Percentiles rank a stretch among this genome's conserved stretches.
Evolutionary conservation across 2,329 filamentous ascomycete genomes (phyloP).

Genomic region (Nothophaeocryptopus gaeumannii): DNA sequence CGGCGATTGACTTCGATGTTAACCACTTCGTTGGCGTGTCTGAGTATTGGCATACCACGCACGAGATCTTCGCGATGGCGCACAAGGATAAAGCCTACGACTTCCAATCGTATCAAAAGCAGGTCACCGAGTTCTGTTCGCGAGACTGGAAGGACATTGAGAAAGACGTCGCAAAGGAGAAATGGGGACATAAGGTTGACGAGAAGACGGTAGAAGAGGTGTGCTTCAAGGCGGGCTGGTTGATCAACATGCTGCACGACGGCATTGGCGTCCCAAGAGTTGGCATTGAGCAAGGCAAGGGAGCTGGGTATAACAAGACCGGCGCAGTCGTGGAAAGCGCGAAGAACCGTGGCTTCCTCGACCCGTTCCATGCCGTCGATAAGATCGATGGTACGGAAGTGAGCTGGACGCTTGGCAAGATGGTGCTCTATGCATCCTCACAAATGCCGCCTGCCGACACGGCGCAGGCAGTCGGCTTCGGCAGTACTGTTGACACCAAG

Average conservation of each 20-base stretch:
- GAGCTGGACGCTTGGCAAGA: slow-evolving; percentile 95
- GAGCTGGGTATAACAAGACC: slow-evolving; percentile 64
- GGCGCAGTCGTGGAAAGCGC: slow-evolving; percentile 66
- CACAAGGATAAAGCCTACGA: slow-evolving; percentile 81
- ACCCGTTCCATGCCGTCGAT: slow-evolving; percentile 88
- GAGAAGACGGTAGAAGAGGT: slow-evolving; percentile 75
- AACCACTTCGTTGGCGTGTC: slow-evolving; percentile 98
- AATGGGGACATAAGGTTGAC: slow-evolving; percentile 73
- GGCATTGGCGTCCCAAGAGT: slow-evolving; percentile 90
- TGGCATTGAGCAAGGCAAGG: slow-evolving; percentile 61
- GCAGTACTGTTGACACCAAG: slow-evolving; percentile 65
- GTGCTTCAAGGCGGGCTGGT: slow-evolving; percentile 97
- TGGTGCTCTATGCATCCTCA: slow-evolving; percentile 89
- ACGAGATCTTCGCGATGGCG: slow-evolving; percentile 80
- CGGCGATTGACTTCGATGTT: slow-evolving; percentile 92
- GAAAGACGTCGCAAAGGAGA: slow-evolving; percentile 59
- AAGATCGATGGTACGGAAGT: slow-evolving; percentile 90
- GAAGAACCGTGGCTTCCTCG: slow-evolving; percentile 68
- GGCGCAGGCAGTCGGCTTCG: slow-evolving; percentile 81
- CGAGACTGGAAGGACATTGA: slow-evolving; percentile 78
- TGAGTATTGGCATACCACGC: slow-evolving; percentile 98
- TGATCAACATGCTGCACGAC: slow-evolving; percentile 94
- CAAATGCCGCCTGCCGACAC: slow-evolving; percentile 68
- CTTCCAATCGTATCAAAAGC: slow-evolving; percentile 80
- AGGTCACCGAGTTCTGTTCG: slow-evolving; percentile 80